Evolutionary conservation across 257 asterid genomes (phyloP).

Genomic region (Solanum virginianum): DNA sequence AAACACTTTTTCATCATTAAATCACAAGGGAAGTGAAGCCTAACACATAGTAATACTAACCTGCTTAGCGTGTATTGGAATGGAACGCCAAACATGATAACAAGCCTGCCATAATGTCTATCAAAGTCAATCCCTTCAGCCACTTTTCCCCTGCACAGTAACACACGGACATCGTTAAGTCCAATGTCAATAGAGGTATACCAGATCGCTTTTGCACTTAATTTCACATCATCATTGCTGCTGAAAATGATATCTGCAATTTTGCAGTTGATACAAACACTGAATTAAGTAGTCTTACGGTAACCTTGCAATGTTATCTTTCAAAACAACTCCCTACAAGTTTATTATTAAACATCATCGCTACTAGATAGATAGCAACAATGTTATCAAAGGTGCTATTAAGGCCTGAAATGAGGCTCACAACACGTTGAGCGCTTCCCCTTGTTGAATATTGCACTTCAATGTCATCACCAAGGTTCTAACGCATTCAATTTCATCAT

Average conservation of each 20-base stretch:
- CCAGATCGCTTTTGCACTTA: background rate
- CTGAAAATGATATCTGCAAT: background rate
- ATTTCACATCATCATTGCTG: background rate
- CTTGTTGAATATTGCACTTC: background rate
- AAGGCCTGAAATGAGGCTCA: background rate
- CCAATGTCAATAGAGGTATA: background rate
- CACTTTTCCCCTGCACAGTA: constrained; percentile 80
- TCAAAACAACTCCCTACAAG: background rate
- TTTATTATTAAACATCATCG: background rate
- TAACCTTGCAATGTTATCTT: background rate
- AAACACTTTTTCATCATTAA: background rate
- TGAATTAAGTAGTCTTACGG: background rate
- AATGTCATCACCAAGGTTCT: background rate
- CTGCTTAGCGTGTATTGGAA: constrained; percentile 94
- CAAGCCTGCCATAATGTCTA: constrained; percentile 97
- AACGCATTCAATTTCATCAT: background rate
- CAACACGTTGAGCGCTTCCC: background rate
- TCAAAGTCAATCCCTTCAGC: constrained; percentile 99
- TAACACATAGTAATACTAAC: constrained; percentile 5
- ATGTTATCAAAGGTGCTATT: background rate
- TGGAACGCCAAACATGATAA: constrained; percentile 94
- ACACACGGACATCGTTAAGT: background rate
- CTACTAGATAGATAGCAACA: background rate
- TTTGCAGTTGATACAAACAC: background rate
- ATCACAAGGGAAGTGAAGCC: background rate